These are phyloP conservation scores for Daldinia caldariorum DNA, from an alignment of 495 filamentous ascomycete genomes.

Conservation along the genomic window DNA sequence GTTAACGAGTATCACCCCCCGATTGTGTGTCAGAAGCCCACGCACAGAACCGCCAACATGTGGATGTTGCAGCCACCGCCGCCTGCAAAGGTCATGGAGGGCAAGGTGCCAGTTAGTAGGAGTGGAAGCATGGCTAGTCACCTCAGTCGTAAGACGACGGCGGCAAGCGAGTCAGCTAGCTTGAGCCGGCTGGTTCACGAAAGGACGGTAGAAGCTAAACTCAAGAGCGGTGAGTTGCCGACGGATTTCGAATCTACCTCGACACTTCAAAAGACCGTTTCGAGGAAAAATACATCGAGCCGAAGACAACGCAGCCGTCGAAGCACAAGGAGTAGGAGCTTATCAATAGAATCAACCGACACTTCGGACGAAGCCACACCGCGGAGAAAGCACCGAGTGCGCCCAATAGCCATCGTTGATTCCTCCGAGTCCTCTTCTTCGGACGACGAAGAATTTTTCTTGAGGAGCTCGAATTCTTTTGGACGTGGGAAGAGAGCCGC, in stretches of 20 bases:
- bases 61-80: slow-evolving; percentile 96
- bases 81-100: slow-evolving; percentile 84
- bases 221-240: slow-evolving; percentile 49
- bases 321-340: slow-evolving; percentile 46
- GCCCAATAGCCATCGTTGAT: slow-evolving; percentile 24
- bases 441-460: slow-evolving; percentile 30
- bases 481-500: slow-evolving; percentile 35
- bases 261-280: slow-evolving; percentile 40
- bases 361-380: slow-evolving; percentile 43
- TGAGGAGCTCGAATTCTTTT: slow-evolving; percentile 39
- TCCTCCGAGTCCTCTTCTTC: slow-evolving; percentile 41
- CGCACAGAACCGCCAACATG: slow-evolving; percentile 70
- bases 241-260: slow-evolving; percentile 43
- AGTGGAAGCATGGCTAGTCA: slow-evolving; percentile 56
- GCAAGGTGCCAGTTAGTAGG: slow-evolving; percentile 69
- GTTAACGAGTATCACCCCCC: slow-evolving; percentile 90
- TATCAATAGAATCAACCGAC: slow-evolving; percentile 52
- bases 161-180: slow-evolving; percentile 48
- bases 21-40: slow-evolving; percentile 77
- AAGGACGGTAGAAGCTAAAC: slow-evolving; percentile 53
- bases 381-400: slow-evolving; percentile 25
- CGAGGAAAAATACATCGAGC: slow-evolving; percentile 38
- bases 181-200: slow-evolving; percentile 48
- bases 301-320: slow-evolving; percentile 41
- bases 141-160: slow-evolving; percentile 37